phyloP scores from a whole-genome alignment of 371 early-diverging fungal species.

The Lichtheimia ornata region DNA sequence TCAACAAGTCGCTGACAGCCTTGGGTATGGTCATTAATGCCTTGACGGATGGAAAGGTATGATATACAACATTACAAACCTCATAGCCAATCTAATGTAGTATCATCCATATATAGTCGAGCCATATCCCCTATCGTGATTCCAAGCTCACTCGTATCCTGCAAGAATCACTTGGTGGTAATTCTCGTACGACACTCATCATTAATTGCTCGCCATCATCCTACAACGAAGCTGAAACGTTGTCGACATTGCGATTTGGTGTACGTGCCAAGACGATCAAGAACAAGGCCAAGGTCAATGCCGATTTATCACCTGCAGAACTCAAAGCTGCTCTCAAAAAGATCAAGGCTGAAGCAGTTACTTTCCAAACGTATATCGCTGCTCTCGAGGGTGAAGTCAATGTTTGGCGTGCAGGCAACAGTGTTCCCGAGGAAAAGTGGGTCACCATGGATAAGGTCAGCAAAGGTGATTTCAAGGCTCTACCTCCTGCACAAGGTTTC shows the following conservation, averaged over 20 bases:
- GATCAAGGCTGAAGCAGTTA: constrained; percentile 73
- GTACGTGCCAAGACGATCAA: constrained; percentile 75
- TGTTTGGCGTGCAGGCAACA: constrained; percentile 82
- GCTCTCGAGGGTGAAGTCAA: constrained; percentile 83
- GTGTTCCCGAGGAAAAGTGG: constrained; percentile 72
- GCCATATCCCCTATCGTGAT: constrained; percentile 88
- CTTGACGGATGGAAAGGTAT: constrained; percentile 85
- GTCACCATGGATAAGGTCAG: constrained; percentile 68
- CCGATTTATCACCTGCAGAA: constrained; percentile 87
- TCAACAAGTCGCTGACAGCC: constrained; percentile 97
- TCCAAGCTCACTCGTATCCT: constrained; percentile 92
- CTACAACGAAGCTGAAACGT: constrained; percentile 74
- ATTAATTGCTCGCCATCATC: constrained; percentile 76
- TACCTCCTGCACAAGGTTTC: constrained; percentile 50
- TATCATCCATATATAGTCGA: constrained; percentile 15
- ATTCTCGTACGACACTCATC: constrained; percentile 81
- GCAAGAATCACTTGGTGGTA: constrained; percentile 82
- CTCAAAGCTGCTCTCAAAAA: constrained; percentile 89
- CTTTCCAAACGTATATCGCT: constrained; percentile 76
- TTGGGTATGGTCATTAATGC: constrained; percentile 99
- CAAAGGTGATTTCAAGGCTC: constrained; percentile 45
- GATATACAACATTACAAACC: not conserved
- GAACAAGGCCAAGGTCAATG: constrained; percentile 96
- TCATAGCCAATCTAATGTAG: too few species aligned
- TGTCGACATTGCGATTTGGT: constrained; percentile 89